phyloP scores from a whole-genome alignment of 2,329 filamentous ascomycete species.

The Fusarium sacchari region DNA sequence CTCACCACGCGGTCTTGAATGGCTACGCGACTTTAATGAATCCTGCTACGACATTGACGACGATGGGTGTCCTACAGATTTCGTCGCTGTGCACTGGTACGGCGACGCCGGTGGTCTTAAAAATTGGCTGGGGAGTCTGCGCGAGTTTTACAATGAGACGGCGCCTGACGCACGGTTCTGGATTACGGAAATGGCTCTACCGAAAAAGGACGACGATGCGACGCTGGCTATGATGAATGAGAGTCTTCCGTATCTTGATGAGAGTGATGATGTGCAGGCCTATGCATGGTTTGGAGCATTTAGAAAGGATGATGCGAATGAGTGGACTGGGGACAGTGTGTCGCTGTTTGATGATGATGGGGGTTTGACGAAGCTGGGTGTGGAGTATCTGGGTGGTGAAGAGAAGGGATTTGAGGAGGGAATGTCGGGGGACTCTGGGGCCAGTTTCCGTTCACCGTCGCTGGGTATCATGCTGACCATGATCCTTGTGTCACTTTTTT shows the following conservation, averaged over 20 bases:
- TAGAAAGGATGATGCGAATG: slow-evolving; percentile 50
- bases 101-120: slow-evolving; percentile 50
- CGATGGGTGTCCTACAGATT: slow-evolving; percentile 52
- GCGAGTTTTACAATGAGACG: slow-evolving; percentile 49
- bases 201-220: slow-evolving; percentile 47
- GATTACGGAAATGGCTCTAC: slow-evolving; percentile 55
- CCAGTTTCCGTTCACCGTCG: background rate
- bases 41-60: slow-evolving; percentile 53
- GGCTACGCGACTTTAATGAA: slow-evolving; percentile 53
- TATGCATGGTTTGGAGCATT: slow-evolving; percentile 57
- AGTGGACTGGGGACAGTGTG: slow-evolving; percentile 52
- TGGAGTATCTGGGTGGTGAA: slow-evolving; percentile 52
- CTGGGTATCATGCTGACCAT: background rate
- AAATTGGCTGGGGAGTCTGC: slow-evolving; percentile 50
- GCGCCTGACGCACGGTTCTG: slow-evolving; percentile 44
- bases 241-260: slow-evolving; percentile 50
- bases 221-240: slow-evolving; percentile 55
- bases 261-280: slow-evolving; percentile 46
- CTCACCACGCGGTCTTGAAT: slow-evolving; percentile 51
- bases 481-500: background rate
- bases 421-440: slow-evolving; percentile 31
- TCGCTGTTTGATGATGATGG: slow-evolving; percentile 51
- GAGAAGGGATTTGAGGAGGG: slow-evolving; percentile 51
- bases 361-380: slow-evolving; percentile 52
- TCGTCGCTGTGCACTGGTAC: slow-evolving; percentile 55